Percentiles rank a stretch among this genome's conserved stretches.
These are phyloP conservation scores for Mycena amicta DNA, from an alignment of 768 basidiomycete species.

Conservation along the genomic window DNA sequence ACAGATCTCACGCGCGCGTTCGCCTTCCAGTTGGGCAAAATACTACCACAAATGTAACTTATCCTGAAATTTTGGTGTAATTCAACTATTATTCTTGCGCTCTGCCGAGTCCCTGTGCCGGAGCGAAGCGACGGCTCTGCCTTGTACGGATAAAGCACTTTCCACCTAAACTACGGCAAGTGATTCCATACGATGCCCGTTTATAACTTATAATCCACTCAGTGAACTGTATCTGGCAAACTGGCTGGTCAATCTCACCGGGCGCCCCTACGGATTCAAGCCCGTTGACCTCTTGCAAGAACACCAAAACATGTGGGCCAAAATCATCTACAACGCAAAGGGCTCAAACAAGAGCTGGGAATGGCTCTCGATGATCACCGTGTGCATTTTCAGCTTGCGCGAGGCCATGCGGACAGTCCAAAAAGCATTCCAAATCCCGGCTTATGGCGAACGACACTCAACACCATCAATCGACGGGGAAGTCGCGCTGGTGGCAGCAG, in stretches of 20 bases:
- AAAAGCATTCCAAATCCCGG: conserved; percentile 10
- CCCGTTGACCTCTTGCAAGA: conserved; percentile 17
- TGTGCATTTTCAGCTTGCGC: conserved; percentile 15
- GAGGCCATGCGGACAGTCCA: conserved; percentile 19
- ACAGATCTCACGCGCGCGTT: too few species aligned
- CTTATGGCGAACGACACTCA: conserved; percentile 8
- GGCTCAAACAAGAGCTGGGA: conserved; percentile 15
- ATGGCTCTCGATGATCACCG: conserved; percentile 21
- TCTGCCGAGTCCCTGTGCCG: too few species aligned
- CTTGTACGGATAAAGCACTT: conserved; percentile 1
- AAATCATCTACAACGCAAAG: conserved; percentile 16
- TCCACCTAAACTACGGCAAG: not conserved
- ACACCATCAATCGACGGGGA: conserved; percentile 3
- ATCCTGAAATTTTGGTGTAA: too few species aligned
- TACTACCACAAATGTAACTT: too few species aligned
- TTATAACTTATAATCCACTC: too few species aligned
- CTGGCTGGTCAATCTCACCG: conserved; percentile 22
- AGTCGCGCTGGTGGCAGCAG: not conserved
- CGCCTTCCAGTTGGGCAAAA: too few species aligned
- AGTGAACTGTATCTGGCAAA: conserved; percentile 17
- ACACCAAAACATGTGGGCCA: conserved; percentile 17
- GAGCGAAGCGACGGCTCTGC: too few species aligned
- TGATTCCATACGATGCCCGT: too few species aligned
- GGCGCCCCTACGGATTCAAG: conserved; percentile 13
- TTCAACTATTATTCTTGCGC: too few species aligned